These are phyloP conservation scores for Heliamphora exappendiculata DNA, from an alignment of 148 eudicot species.

Conservation along the genomic window DNA sequence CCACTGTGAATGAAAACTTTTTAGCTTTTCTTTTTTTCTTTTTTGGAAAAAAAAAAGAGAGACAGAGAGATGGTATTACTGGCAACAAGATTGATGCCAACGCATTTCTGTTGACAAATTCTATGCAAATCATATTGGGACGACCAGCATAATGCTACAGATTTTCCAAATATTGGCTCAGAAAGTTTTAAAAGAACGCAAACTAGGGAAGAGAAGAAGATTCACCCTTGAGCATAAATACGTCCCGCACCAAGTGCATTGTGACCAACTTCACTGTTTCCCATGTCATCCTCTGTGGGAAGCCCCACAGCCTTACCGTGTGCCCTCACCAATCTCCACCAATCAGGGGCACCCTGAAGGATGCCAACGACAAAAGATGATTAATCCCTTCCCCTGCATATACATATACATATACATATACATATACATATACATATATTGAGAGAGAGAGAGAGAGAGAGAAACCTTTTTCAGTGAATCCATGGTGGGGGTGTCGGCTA, in stretches of 20 bases:
- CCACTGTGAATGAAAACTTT: neutral
- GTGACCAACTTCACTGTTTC: slow-evolving; percentile 98
- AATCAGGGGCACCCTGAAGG: slow-evolving; percentile 73
- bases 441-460: neutral
- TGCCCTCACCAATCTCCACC: slow-evolving; percentile 86
- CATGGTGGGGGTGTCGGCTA: slow-evolving; percentile 71
- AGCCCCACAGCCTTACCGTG: slow-evolving; percentile 94
- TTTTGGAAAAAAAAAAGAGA: too few species aligned
- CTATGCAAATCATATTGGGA: neutral
- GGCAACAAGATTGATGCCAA: neutral
- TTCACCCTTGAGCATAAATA: slow-evolving; percentile 87
- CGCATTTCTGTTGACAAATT: neutral
- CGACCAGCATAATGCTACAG: neutral
- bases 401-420: neutral
- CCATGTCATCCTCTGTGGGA: slow-evolving; percentile 98
- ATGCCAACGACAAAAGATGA: neutral
- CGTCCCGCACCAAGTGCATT: slow-evolving; percentile 98
- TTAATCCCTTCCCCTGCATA: neutral
- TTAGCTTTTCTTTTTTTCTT: neutral
- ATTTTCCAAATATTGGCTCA: neutral
- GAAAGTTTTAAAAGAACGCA: neutral
- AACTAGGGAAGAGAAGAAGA: neutral
- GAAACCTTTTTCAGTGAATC: slow-evolving; percentile 59
- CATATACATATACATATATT: neutral
- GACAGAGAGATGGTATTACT: too few species aligned